These are phyloP conservation scores for Avena atlantica DNA, from an alignment of 176 grass and related monocot genomes.

Conservation along the genomic window DNA sequence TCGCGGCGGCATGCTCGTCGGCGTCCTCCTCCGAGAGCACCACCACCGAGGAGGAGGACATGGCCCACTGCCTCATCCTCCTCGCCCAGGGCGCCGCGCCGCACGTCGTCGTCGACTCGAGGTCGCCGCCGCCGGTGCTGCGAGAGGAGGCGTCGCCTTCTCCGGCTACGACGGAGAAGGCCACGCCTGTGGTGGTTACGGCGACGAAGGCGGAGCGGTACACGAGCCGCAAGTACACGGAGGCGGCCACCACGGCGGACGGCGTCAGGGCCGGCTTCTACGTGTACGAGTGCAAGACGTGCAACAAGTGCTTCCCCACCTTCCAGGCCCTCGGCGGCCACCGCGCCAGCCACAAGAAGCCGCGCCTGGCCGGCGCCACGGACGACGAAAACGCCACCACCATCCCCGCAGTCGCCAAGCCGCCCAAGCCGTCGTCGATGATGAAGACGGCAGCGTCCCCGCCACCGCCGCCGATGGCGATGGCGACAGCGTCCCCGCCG, in stretches of 20 bases:
- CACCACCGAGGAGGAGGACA: conserved; percentile 80
- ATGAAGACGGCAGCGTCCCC: background rate
- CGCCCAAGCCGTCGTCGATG: background rate
- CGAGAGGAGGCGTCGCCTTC: background rate
- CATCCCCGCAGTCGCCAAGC: background rate
- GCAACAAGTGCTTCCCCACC: conserved; percentile 77
- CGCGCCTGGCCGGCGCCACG: conserved; percentile 37
- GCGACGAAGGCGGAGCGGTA: conserved; percentile 47
- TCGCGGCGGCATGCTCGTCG: conserved; percentile 19
- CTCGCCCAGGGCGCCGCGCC: conserved; percentile 56
- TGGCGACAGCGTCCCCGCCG: background rate
- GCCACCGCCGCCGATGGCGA: background rate
- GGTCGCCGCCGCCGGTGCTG: conserved; percentile 14
- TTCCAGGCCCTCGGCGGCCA: conserved; percentile 97
- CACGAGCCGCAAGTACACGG: conserved; percentile 52
- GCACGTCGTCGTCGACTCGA: conserved; percentile 31
- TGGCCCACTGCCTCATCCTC: conserved; percentile 83
- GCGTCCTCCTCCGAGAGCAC: conserved; percentile 56
- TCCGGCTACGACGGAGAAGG: too few relatives aligned
- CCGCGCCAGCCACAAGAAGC: conserved; percentile 94
- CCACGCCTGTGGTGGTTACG: background rate
- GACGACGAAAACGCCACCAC: background rate
- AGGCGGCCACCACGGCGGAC: conserved; percentile 43
- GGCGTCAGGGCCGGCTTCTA: conserved; percentile 44
- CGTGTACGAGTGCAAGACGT: conserved; percentile 77